Percentiles rank a stretch among this genome's conserved stretches.
These are phyloP conservation scores for Globisporangium spiculum DNA, from an alignment of 352 stramenopile species.

Conservation along the genomic window DNA sequence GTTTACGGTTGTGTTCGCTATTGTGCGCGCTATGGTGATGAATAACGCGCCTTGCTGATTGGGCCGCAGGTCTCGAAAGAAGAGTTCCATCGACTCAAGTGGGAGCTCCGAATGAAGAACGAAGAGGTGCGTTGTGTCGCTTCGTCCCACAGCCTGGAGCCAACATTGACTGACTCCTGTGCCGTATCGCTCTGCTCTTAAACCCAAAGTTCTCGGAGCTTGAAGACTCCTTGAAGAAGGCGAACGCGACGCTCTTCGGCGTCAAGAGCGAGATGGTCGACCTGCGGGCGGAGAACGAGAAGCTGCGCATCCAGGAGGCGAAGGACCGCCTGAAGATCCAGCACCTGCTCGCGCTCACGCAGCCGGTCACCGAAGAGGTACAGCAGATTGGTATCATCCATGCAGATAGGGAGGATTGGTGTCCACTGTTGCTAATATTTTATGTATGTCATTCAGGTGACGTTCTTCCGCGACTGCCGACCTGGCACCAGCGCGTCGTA, in stretches of 20 bases:
- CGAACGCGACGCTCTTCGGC: conserved; percentile 61
- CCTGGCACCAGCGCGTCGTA: conserved; percentile 51
- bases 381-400: not conserved
- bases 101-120: conserved; percentile 58
- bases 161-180: not conserved
- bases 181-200: not conserved
- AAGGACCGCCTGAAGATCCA: conserved; percentile 81
- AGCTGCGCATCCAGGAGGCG: conserved; percentile 67
- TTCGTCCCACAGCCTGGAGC: no score
- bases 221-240: conserved; percentile 46
- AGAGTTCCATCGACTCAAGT: conserved; percentile 68
- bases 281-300: conserved; percentile 59
- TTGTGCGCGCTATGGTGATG: not conserved
- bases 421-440: not conserved
- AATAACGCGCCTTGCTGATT: not conserved
- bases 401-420: not conserved
- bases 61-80: conserved; percentile 62
- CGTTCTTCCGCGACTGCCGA: conserved; percentile 71
- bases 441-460: conserved; percentile 32
- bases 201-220: conserved; percentile 41
- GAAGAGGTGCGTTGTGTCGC: conserved; percentile 45
- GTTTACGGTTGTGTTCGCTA: not conserved
- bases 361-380: conserved; percentile 78
- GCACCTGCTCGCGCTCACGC: conserved; percentile 74
- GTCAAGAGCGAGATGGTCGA: conserved; percentile 63